A percentile compares a stretch with the other conserved stretches of the same genome.
These are phyloP conservation scores for Globisporangium orthogonon DNA, from an alignment of 352 stramenopile genomes.

Conservation along the genomic window DNA sequence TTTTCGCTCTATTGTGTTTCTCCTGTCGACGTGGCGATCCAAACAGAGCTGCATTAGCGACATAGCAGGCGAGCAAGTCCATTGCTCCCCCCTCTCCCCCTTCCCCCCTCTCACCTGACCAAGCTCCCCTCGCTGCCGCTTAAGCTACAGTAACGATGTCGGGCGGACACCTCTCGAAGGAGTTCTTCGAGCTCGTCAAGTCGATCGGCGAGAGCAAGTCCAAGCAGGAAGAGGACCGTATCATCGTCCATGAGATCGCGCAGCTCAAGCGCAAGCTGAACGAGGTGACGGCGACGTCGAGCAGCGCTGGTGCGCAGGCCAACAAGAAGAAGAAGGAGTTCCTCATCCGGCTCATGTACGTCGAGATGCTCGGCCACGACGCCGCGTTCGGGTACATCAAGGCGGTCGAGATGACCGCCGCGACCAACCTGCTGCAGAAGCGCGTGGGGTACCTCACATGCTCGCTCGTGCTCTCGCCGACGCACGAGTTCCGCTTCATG, in stretches of 20 bases:
- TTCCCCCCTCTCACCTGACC: neutral
- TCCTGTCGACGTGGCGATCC: too few species aligned
- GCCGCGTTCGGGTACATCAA: conserved; percentile 99
- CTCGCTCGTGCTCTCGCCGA: conserved; percentile 93
- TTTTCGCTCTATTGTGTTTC: too few species aligned
- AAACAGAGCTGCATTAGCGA: too few species aligned
- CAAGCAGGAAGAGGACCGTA: conserved; percentile 99
- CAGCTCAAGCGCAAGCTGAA: conserved; percentile 95
- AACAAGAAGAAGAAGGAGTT: conserved; percentile 99
- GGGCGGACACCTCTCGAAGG: conserved; percentile 89
- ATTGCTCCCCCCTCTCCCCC: neutral
- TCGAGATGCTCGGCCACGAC: conserved; percentile 99
- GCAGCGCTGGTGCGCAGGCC: conserved; percentile 60
- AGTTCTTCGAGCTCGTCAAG: conserved; percentile 99
- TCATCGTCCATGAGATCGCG: conserved; percentile 95
- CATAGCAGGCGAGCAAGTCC: neutral
- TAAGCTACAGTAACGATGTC: conserved; percentile 40
- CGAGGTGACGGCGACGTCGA: conserved; percentile 74
- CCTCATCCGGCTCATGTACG: conserved; percentile 98
- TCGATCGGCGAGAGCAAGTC: conserved; percentile 99
- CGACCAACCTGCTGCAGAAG: conserved; percentile 98
- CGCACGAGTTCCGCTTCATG: conserved; percentile 99
- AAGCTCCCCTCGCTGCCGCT: too few species aligned
- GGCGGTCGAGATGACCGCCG: conserved; percentile 96
- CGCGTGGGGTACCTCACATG: conserved; percentile 96